Conservation (phyloP, 2,329 filamentous ascomycete genomes). For the Diaporthe helianthi region DNA sequence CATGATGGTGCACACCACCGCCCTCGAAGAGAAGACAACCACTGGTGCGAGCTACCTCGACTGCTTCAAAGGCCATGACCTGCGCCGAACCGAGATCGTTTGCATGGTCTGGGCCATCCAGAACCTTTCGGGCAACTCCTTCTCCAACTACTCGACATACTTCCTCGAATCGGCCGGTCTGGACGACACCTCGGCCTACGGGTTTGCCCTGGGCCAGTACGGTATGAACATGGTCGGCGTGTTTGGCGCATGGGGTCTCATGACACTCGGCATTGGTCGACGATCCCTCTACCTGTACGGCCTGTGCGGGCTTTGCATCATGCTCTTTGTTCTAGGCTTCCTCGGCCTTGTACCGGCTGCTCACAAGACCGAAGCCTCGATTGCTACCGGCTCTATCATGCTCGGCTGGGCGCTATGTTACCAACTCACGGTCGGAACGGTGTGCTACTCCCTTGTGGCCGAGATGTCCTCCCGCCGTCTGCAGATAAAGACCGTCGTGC, state of each 20-base stretch:
- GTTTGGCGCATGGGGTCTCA: constrained; percentile 81
- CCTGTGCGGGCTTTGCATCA: constrained; percentile 72
- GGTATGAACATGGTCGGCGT: constrained; percentile 81
- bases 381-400: constrained; percentile 88
- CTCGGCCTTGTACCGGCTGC: constrained; percentile 73
- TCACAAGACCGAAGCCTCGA: constrained; percentile 66
- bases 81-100: constrained; percentile 78
- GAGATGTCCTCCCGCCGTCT: constrained; percentile 84
- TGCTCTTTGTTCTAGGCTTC: constrained; percentile 87
- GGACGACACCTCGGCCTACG: constrained; percentile 58
- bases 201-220: constrained; percentile 69
- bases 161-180: constrained; percentile 68
- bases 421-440: constrained; percentile 86
- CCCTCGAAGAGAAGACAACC: constrained; percentile 78
- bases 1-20: constrained; percentile 92
- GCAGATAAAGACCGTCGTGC: constrained; percentile 89
- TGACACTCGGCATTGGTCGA: constrained; percentile 77
- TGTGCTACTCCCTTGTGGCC: constrained; percentile 87
- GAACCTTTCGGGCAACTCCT: constrained; percentile 68
- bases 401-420: constrained; percentile 82
- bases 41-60: constrained; percentile 77
- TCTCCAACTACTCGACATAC: constrained; percentile 71
- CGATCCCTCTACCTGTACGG: constrained; percentile 79
- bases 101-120: constrained; percentile 71
- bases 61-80: constrained; percentile 82